phyloP scores from a whole-genome alignment of 2,329 filamentous ascomycete genomes.

The Cladophialophora chaetospira region DNA sequence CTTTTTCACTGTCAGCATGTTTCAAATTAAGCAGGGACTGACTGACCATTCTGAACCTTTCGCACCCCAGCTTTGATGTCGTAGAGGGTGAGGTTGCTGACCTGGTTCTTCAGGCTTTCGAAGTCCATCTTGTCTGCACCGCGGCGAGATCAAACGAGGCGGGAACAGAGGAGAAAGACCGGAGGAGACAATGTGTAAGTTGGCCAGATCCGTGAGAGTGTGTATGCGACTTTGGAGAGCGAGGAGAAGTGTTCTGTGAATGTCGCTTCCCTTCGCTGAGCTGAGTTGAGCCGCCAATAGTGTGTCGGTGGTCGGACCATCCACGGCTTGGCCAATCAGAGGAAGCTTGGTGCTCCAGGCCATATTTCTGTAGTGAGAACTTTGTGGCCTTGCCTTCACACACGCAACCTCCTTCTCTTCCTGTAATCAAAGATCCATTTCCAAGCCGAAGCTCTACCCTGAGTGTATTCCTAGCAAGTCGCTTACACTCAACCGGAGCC shows the following conservation, averaged over 20 bases:
- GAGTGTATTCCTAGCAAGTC: too few relatives aligned
- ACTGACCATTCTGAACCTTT: conserved; percentile 92
- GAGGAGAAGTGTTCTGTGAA: not conserved
- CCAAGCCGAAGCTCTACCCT: too few relatives aligned
- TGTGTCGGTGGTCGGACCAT: too few relatives aligned
- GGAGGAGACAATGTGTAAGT: not conserved
- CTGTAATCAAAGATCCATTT: too few relatives aligned
- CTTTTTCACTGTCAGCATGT: conserved; percentile 49
- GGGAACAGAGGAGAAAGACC: not conserved
- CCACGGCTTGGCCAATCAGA: not conserved
- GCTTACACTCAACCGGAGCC: too few relatives aligned
- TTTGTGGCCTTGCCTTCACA: too few relatives aligned
- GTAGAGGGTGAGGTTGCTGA: conserved; percentile 90
- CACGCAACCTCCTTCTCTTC: not conserved
- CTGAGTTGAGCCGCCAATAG: too few relatives aligned
- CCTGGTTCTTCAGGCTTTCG: conserved; percentile 78
- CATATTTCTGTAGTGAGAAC: too few relatives aligned
- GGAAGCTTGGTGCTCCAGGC: too few relatives aligned
- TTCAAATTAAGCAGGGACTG: not conserved
- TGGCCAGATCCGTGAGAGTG: not conserved
- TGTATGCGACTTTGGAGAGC: not conserved
- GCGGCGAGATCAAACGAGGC: not conserved
- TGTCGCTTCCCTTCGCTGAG: not conserved
- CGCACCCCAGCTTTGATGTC: conserved; percentile 92
- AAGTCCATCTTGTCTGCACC: conserved; percentile 69